Evolutionary conservation across 441 rosid genomes (phyloP), one percentile per base, ranked within the genome.

Genomic region (Gossypium laxum): DNA sequence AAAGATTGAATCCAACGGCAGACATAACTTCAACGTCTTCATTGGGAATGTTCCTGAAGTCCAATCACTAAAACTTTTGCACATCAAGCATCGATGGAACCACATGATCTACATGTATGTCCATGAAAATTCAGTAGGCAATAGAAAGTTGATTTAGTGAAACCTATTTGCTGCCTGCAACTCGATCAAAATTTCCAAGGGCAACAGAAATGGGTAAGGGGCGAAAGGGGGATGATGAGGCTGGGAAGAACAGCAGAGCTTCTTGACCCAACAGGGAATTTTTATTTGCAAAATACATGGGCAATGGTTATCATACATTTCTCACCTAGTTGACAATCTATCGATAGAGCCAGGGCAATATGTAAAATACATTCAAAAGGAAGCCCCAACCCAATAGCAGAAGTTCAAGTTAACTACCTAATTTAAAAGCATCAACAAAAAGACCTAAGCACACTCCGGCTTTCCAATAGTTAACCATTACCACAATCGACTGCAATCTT

Each of bases 361-460:
- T 22, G 41, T 4, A 66, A 14, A 24, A 47, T 47, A 24, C 70
- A 47, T 5, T 45, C 21, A 21, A 68, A 30, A 58, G 38, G 24
- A 64, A 24, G 21, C 18, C 48, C 24, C 14, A 62, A n/a, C 0
- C 2, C 17, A 51, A 24, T 11, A 8, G 4, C n/a, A 11, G 8
- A 38, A 30, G 70, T 58, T 19, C 38, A 19, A 26, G 2, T 43
- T 69, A 94, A 77, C 99, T 94, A 47, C 99, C 96, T 50, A 94
- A 75, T 72, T 94, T 94, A 73, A 94, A 94, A 71, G 99, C 99
- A 80, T 94, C 97, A 12, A 94, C 97, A 76, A 90, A 92, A 75
- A 91, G 97, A 47, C 99, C 97, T 76, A 94, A 83, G 83, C 96
- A 90, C 66, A 92, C 89, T 56, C 97, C 97, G 0, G 97, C 95